Evolutionary conservation across 192 early-diverging fungal genomes (phyloP).

Genomic region (Nowakowskiella sp.): DNA sequence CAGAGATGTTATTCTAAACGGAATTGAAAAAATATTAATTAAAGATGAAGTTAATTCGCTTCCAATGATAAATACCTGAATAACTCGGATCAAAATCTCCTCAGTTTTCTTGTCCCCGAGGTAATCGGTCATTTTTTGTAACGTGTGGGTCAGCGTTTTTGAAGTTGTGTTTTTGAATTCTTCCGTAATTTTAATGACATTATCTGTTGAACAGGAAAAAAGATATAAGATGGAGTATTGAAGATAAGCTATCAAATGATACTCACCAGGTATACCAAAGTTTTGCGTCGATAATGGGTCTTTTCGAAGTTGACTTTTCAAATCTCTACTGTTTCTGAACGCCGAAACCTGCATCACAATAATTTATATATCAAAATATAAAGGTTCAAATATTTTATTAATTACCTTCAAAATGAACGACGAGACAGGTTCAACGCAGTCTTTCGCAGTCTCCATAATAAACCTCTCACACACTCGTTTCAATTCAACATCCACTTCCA

Average conservation of each 20-base stretch:
- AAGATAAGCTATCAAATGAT: neutral
- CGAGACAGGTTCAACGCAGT: constrained; percentile 52
- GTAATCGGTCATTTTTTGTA: constrained; percentile 57
- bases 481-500: constrained; percentile 56
- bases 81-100: constrained; percentile 58
- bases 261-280: constrained; percentile 40
- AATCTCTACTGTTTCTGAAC: neutral
- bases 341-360: constrained; percentile 1
- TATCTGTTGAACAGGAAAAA: constrained; percentile 9
- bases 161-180: constrained; percentile 47
- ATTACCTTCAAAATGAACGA: constrained; percentile 63
- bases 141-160: constrained; percentile 41
- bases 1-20: no score
- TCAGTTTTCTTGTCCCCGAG: constrained; percentile 72
- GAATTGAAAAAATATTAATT: no score
- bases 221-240: neutral
- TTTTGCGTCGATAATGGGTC: constrained; percentile 36
- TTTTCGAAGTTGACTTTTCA: constrained; percentile 13
- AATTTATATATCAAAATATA: neutral
- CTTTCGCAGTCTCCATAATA: constrained; percentile 59
- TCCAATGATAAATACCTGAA: constrained; percentile 44
- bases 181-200: constrained; percentile 29
- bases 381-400: constrained; percentile 1
- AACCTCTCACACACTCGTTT: constrained; percentile 70
- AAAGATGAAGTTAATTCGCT: no score